phyloP scores from a whole-genome alignment of 106 monocot species.

The Xerophyta viscosa region DNA sequence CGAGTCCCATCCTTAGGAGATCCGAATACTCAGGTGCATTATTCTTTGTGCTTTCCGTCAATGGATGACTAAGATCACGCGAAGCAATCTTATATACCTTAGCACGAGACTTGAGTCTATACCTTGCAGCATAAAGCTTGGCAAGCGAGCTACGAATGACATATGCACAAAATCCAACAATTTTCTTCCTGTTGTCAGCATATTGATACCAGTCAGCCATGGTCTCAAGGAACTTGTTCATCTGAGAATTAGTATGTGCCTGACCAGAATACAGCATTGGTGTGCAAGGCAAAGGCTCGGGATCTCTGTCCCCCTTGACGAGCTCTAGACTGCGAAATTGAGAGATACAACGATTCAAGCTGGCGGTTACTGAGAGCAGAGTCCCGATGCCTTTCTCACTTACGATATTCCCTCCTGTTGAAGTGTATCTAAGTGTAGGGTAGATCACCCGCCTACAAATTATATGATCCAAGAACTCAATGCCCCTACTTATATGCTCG shows the following conservation, averaged over 20 bases:
- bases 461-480: conserved; percentile 87
- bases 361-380: conserved; percentile 79
- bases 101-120: conserved; percentile 89
- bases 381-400: conserved; percentile 89
- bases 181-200: conserved; percentile 88
- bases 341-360: conserved; percentile 57
- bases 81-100: conserved; percentile 87
- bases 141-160: conserved; percentile 86
- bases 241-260: conserved; percentile 93
- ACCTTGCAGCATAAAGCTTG: conserved; percentile 95
- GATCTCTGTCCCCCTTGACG: conserved; percentile 88
- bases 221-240: conserved; percentile 97
- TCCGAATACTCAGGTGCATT: conserved; percentile 82
- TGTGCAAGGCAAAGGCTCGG: conserved; percentile 82
- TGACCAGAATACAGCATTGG: conserved; percentile 96
- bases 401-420: conserved; percentile 65
- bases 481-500: conserved; percentile 88
- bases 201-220: conserved; percentile 97
- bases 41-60: conserved; percentile 67
- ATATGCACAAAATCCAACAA: conserved; percentile 96
- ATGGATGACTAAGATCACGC: conserved; percentile 69
- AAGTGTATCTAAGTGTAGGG: conserved; percentile 80
- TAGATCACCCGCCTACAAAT: conserved; percentile 69
- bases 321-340: conserved; percentile 78
- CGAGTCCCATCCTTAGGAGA: conserved; percentile 89